A percentile compares a stretch with the other conserved stretches of the same genome.
phyloP scores from a whole-genome alignment of 129 eudicot genomes.

The Chrysanthemum makinoi region DNA sequence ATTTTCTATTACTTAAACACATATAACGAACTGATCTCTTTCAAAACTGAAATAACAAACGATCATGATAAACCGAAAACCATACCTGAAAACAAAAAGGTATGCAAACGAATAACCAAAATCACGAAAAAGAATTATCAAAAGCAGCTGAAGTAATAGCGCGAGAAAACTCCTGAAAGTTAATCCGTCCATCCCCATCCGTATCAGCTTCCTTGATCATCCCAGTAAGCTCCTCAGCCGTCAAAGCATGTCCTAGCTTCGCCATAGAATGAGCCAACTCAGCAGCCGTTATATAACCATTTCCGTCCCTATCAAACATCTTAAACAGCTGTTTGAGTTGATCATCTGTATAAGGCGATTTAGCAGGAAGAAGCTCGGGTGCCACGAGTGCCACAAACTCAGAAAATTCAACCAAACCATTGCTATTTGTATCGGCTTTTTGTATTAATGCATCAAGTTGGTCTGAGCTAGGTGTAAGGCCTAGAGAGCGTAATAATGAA shows the following conservation, averaged over 20 bases:
- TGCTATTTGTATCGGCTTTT: conserved; percentile 83
- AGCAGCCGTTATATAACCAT: conserved; percentile 79
- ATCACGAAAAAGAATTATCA: conserved; percentile 75
- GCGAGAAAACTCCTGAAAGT: conserved; percentile 73
- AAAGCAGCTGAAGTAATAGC: conserved; percentile 96
- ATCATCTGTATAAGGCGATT: conserved; percentile 88
- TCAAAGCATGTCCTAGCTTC: conserved; percentile 85
- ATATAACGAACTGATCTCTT: too few species aligned
- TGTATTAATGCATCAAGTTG: conserved; percentile 83
- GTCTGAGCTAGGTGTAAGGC: conserved; percentile 80
- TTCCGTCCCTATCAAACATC: conserved; percentile 92
- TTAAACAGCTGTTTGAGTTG: conserved; percentile 73
- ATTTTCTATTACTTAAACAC: too few species aligned
- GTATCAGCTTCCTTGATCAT: conserved; percentile 93
- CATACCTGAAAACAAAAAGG: conserved; percentile 27
- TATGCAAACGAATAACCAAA: not conserved
- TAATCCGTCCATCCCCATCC: conserved; percentile 93
- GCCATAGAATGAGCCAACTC: conserved; percentile 97
- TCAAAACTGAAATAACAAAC: not conserved
- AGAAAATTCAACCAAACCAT: conserved; percentile 83
- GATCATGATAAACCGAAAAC: not conserved
- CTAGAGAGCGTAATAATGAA: conserved; percentile 77
- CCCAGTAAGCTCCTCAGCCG: conserved; percentile 86
- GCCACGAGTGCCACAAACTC: conserved; percentile 88
- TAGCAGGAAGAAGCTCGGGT: conserved; percentile 81